Evolutionary conservation across 2,329 filamentous ascomycete species (phyloP), one percentile per base, ranked within the genome.

Genomic region (Aspergillus neoniger): DNA sequence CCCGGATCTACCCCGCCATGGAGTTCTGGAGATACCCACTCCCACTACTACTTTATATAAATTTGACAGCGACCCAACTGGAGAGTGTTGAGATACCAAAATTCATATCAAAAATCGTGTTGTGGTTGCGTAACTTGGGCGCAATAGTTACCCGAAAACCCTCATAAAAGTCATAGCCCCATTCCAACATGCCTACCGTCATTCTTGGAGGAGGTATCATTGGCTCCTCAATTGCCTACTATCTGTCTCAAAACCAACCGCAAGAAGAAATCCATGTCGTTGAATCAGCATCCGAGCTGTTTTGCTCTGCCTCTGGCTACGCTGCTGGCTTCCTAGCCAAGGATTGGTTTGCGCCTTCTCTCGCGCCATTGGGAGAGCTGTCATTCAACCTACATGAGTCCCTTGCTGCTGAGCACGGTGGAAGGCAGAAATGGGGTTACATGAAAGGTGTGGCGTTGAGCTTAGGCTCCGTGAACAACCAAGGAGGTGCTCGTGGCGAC

Each of bases 261-360:
- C 50, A 65, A 30, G 59, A 66, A 5, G 76, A 79, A 32, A 86
- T 88, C 55, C 83, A 86, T 63, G 75, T 89, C 21, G 63, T 89
- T 41, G 86, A 88, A 67, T 78, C 83, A 5, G 83, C 83, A 4
- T 73, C 80, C 0, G 72, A 85, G 63, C 81, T 93, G 32, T 91
- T 93, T 74, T 83, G 85, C 10, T 91, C 88, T 30, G 90, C 91
- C 0, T 92, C 89, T 2, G 90, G 91, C 1, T 87, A 85, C 65
- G 89, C 90, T 0, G 91, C 83, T 17, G 90, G 91, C 0, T 94
- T 93, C 69, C 71, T 93, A 8, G 90, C 90, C 0, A 81, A 80
- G 36, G 88, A 93, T 72, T 93, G 90, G 89, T 91, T 90, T 68
- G 80, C 81, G 0, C 78, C 85, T 0, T 78, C 82, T 1, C 77